Evolutionary conservation across 768 basidiomycete genomes (phyloP).

Genomic region (Naganishia onofrii): DNA sequence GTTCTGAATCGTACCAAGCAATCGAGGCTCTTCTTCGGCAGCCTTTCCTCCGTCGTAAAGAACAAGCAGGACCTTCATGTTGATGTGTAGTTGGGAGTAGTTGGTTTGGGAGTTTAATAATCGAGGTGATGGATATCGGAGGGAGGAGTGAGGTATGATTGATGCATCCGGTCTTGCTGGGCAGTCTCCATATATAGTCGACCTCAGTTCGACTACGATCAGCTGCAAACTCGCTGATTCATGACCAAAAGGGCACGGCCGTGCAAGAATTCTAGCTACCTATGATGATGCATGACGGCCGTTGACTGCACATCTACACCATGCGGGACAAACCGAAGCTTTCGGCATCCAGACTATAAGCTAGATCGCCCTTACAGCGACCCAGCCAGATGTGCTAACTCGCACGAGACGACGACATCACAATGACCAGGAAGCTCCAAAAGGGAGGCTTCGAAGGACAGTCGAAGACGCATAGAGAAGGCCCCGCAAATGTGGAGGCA

Average conservation of each 20-base stretch:
- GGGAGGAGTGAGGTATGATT: neutral
- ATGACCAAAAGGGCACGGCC: no score
- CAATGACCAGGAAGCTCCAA: neutral
- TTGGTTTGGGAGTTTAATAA: neutral
- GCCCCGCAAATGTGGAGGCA: slow-evolving; percentile 1
- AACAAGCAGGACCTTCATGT: slow-evolving; percentile 33
- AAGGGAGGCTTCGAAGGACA: neutral
- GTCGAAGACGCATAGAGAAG: neutral
- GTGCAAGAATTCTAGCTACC: neutral
- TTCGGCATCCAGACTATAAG: neutral
- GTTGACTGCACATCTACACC: neutral
- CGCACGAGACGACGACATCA: neutral
- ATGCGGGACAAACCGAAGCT: neutral
- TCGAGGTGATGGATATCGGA: neutral
- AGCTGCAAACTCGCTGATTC: no score
- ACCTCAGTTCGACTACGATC: no score
- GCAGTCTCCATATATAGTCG: no score
- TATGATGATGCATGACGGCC: neutral
- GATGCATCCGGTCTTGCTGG: no score
- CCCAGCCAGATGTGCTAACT: no score
- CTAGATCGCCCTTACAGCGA: no score
- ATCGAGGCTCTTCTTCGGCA: slow-evolving; percentile 48
- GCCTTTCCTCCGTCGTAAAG: slow-evolving; percentile 40
- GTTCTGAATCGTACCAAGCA: slow-evolving; percentile 52
- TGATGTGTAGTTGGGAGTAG: neutral